A percentile compares a stretch with the other conserved stretches of the same genome.
Evolutionary conservation across 2,329 filamentous ascomycete species (phyloP).

Genomic region (Fusarium albidum): DNA sequence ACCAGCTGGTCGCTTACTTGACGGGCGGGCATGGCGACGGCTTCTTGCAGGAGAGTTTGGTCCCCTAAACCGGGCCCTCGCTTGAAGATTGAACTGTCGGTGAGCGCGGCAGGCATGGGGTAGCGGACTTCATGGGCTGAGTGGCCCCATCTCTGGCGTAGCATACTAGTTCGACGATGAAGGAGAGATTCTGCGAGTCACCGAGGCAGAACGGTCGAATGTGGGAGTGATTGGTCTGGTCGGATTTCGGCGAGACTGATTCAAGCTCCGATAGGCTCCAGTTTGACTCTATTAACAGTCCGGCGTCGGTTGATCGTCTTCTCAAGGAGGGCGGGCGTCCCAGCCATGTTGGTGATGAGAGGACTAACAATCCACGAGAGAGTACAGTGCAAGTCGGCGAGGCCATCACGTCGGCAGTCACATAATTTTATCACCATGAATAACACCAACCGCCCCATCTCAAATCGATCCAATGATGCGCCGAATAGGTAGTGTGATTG

Average conservation of each 20-base stretch:
- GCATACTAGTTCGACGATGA: constrained; percentile 33
- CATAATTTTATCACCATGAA: no score
- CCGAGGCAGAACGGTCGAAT: constrained; percentile 17
- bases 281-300: no score
- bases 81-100: constrained; percentile 12
- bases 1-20: constrained; percentile 24
- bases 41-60: constrained; percentile 15
- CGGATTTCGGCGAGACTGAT: not conserved
- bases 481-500: no score
- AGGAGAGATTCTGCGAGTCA: constrained; percentile 28
- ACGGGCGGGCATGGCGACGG: constrained; percentile 5
- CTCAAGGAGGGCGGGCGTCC: no score
- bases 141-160: constrained; percentile 20
- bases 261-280: not conserved
- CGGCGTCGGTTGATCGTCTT: no score
- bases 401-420: no score
- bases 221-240: not conserved
- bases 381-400: no score
- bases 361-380: no score
- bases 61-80: constrained; percentile 5
- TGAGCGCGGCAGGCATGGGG: constrained; percentile 29
- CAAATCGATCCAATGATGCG: no score
- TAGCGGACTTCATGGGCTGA: constrained; percentile 32
- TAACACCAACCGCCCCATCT: no score
- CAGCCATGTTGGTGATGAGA: no score